Evolutionary conservation across 257 asterid genomes (phyloP).

Genomic region (Fraxinus pennsylvanica): DNA sequence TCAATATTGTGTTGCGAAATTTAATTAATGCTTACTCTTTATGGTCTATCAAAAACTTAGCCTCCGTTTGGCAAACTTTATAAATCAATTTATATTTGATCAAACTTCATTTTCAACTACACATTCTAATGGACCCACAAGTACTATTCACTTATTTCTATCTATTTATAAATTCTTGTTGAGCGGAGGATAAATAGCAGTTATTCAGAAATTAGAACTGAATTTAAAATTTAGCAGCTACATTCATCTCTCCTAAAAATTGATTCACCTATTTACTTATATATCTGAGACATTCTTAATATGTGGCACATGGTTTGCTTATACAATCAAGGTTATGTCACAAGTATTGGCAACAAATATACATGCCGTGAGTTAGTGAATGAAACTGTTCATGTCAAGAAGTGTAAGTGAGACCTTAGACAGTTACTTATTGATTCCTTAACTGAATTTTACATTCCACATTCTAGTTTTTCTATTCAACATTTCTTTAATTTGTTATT

Average conservation of each 20-base stretch:
- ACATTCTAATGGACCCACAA: too few relatives aligned
- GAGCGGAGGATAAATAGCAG: too few relatives aligned
- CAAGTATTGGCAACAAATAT: neutral
- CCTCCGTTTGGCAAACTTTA: too few relatives aligned
- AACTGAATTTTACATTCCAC: neutral
- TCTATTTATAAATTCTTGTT: too few relatives aligned
- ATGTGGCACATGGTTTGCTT: neutral
- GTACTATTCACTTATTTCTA: too few relatives aligned
- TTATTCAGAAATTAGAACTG: too few relatives aligned
- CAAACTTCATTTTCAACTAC: too few relatives aligned
- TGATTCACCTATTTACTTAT: too few relatives aligned
- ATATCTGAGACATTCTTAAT: conserved; percentile 1
- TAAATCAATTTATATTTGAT: too few relatives aligned
- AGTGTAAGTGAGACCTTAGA: conserved; percentile 9
- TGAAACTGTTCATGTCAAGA: conserved; percentile 7
- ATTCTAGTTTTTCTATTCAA: conserved; percentile 14
- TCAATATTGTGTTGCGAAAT: neutral
- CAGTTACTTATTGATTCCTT: neutral
- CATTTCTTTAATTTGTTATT: conserved; percentile 22
- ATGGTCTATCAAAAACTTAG: neutral
- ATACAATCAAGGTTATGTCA: conserved; percentile 6
- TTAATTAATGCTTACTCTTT: neutral
- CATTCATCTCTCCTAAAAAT: too few relatives aligned
- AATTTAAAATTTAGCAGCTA: too few relatives aligned
- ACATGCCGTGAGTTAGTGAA: neutral